Percentiles rank a stretch among this genome's conserved stretches.
Evolutionary conservation across 257 asterid genomes (phyloP).

Genomic region (Thymus mandschuricus): DNA sequence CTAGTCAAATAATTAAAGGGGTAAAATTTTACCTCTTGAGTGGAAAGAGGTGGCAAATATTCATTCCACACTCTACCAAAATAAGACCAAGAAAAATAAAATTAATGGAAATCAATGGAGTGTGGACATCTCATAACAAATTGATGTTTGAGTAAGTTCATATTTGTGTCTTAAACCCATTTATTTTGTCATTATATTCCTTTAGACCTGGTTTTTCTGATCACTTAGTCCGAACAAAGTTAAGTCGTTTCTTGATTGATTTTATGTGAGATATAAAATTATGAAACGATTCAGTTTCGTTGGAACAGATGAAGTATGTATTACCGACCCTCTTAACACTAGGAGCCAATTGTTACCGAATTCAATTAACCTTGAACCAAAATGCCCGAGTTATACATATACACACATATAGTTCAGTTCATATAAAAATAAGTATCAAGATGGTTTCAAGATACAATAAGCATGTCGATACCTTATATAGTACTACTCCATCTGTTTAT

Average conservation of each 20-base stretch:
- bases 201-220: too few relatives aligned
- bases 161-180: background rate
- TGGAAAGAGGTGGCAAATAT: conserved; percentile 20
- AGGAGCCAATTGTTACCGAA: background rate
- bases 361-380: background rate
- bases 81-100: background rate
- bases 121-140: background rate
- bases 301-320: background rate
- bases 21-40: background rate
- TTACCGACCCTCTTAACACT: background rate
- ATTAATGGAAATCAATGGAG: background rate
- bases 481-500: too few relatives aligned
- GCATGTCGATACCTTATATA: too few relatives aligned
- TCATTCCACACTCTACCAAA: conserved; percentile 11
- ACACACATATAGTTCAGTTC: too few relatives aligned
- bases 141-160: background rate
- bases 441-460: too few relatives aligned
- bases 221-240: too few relatives aligned
- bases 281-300: too few relatives aligned
- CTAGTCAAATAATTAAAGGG: conserved; percentile 5
- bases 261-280: too few relatives aligned
- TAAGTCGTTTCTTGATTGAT: too few relatives aligned
- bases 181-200: background rate
- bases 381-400: too few relatives aligned
- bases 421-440: too few relatives aligned